Evolutionary conservation across 306 rosid genomes (phyloP).

Genomic region (Rosa persica): DNA sequence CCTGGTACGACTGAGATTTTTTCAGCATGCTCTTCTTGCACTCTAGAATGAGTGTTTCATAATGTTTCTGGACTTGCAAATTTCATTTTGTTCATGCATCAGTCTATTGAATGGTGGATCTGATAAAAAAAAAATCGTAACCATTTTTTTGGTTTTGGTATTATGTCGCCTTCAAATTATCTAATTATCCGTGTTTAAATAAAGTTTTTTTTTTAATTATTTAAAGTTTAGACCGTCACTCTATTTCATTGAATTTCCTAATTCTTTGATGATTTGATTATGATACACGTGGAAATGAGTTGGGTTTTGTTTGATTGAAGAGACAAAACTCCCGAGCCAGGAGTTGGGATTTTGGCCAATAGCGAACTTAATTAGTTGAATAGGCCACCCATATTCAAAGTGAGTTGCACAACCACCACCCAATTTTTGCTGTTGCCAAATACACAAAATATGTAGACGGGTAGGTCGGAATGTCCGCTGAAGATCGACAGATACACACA

Average conservation of each 20-base stretch:
- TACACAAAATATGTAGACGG: constrained; percentile 12
- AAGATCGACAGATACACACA: not conserved
- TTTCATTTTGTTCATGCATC: no score
- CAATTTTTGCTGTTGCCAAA: not conserved
- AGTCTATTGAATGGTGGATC: no score
- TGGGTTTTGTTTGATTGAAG: not conserved
- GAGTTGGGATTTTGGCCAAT: not conserved
- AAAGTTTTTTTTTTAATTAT: not conserved
- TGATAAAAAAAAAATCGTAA: no score
- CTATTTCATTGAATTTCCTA: no score
- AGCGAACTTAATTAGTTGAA: not conserved
- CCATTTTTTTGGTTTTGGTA: no score
- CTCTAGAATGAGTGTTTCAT: no score
- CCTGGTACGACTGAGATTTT: no score
- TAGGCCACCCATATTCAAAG: not conserved
- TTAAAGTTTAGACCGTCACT: no score
- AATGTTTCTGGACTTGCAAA: no score
- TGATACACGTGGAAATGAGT: not conserved
- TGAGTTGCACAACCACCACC: not conserved
- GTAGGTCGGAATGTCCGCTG: constrained; percentile 53
- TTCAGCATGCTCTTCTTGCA: no score
- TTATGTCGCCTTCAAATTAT: no score
- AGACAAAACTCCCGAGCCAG: not conserved
- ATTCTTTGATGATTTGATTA: not conserved
- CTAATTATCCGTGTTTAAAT: no score